Conservation (phyloP, 2,329 filamentous ascomycete genomes). For the Colletotrichum liaoningense region DNA sequence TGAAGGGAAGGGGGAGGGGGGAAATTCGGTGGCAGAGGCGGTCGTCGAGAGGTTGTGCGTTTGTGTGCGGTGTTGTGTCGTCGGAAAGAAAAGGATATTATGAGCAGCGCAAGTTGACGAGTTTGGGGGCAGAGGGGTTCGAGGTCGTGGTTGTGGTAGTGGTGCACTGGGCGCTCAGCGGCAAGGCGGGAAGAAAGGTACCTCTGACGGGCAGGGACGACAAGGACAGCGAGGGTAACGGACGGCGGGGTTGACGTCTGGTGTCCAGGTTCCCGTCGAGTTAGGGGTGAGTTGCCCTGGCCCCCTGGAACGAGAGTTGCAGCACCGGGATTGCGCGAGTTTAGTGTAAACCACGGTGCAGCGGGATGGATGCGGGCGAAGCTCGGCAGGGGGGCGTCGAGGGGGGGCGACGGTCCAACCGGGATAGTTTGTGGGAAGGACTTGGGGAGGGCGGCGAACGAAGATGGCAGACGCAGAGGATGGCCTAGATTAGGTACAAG, state of each 20-base stretch:
- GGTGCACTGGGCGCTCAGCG: slow-evolving; percentile 15
- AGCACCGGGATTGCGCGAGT: slow-evolving; percentile 32
- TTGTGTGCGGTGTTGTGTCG: slow-evolving; percentile 24
- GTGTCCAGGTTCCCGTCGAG: slow-evolving; percentile 10
- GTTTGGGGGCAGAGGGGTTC: slow-evolving; percentile 31
- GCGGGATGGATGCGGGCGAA: slow-evolving; percentile 32
- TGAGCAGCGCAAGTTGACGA: slow-evolving; percentile 30
- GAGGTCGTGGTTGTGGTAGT: slow-evolving; percentile 22
- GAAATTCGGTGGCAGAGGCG: slow-evolving; percentile 2
- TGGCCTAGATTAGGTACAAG: neutral
- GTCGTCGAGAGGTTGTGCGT: neutral
- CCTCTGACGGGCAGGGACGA: slow-evolving; percentile 15
- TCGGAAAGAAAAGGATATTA: slow-evolving; percentile 25
- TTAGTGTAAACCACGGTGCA: slow-evolving; percentile 30
- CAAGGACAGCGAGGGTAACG: slow-evolving; percentile 21
- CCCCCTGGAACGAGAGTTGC: slow-evolving; percentile 27
- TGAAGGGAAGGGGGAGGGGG: slow-evolving; percentile 37
- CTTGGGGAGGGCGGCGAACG: slow-evolving; percentile 11
- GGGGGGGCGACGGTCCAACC: neutral
- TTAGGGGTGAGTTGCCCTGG: slow-evolving; percentile 34
- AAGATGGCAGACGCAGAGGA: neutral
- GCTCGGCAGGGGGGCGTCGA: slow-evolving; percentile 20
- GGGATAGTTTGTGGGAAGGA: slow-evolving; percentile 8
- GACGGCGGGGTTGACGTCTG: slow-evolving; percentile 34
- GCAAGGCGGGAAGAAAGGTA: slow-evolving; percentile 11